Evolutionary conservation across 495 filamentous ascomycete species (phyloP).

Genomic region (Talaromyces liani): DNA sequence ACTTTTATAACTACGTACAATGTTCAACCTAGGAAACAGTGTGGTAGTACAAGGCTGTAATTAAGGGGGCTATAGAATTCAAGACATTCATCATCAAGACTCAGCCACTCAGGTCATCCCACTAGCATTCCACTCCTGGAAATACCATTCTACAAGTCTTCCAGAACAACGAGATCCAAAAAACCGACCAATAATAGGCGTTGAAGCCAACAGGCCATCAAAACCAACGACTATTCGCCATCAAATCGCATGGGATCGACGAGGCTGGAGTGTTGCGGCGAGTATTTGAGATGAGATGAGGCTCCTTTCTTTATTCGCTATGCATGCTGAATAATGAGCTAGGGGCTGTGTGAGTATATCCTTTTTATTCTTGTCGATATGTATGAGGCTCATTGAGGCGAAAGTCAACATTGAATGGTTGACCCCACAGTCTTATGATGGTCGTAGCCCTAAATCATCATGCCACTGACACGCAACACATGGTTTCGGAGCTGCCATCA

Average conservation of each 20-base stretch:
- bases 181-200: no score
- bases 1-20: no score
- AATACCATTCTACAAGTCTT: no score
- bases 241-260: not conserved
- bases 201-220: no score
- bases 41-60: no score
- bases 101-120: no score
- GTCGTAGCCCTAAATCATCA: not conserved
- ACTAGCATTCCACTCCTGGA: no score
- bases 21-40: no score
- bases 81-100: no score
- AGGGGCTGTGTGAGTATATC: not conserved
- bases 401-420: not conserved
- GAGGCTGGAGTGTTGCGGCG: not conserved
- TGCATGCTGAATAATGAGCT: not conserved
- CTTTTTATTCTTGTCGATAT: not conserved
- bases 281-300: not conserved
- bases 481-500: no score
- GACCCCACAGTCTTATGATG: not conserved
- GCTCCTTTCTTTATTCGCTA: not conserved
- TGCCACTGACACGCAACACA: not conserved
- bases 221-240: not conserved
- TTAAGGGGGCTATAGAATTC: no score
- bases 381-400: not conserved
- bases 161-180: no score